Base-by-base conservation (phyloP, 345 rosid species). In the Garcia nutans region DNA sequence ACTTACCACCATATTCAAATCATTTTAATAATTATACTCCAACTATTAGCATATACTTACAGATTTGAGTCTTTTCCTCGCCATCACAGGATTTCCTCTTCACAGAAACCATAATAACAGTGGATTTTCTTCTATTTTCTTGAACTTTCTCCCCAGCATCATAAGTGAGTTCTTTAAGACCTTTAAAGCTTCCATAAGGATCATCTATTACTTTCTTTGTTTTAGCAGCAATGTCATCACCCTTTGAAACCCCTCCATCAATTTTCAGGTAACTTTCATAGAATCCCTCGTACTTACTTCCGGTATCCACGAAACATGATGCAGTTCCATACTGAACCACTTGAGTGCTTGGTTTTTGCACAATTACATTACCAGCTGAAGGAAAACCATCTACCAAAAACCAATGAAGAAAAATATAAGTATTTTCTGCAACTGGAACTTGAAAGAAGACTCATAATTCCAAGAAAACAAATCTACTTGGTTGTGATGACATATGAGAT, bases 31-130 rank as follows among this genome's bases (percentile, higher is more conserved):
- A 47, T 10, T 47, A 47, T 8, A 0, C 10, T 37, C 50, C 22
- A 59, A 26, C 63, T 59, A 13, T 8, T 8, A 33, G 10, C 33
- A 42, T 54, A 17, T 60, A 65, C 92, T 80, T 85, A 87, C 89
- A 80, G 47, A 83, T 79, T 80, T 87, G 85, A 10, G 89, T 76
- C 37, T 77, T 76, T 74, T 87, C 92, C 52, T 83, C 86, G 75
- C 87, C 90, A 23, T 89, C 95, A 10, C 84, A 78, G 1, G 97
- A 90, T 83, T 81, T 89, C 82, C 92, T 87, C 71, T 82, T 92
- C 56, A 92, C 70, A 3, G 93, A 90, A 60, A 92, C 85, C 74
- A 82, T 78, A 62, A 88, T 82, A 20, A 92, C 91, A 0, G 86
- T 80, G 0, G 93, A 88, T 71, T 83, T 91, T 76, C 82, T 85